Evolutionary conservation across 352 stramenopile genomes (phyloP).

Genomic region (Pseudoperonospora humuli): DNA sequence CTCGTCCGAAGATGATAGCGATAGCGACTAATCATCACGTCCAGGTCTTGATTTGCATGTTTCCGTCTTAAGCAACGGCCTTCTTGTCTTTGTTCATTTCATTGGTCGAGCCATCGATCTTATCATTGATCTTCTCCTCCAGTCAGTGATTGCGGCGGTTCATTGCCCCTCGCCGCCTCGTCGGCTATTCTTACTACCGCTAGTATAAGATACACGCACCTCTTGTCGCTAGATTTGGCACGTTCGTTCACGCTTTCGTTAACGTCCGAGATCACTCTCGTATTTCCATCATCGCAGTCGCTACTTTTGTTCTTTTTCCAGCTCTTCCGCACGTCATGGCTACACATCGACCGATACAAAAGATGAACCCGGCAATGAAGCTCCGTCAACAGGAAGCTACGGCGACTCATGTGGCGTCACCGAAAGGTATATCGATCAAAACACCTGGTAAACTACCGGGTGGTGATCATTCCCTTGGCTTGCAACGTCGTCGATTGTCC

Average conservation of each 20-base stretch:
- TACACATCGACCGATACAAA: constrained; percentile 24
- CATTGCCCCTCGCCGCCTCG: no score
- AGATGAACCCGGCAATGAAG: constrained; percentile 46
- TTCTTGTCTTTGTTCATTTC: no score
- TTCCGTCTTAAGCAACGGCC: no score
- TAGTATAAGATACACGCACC: not conserved
- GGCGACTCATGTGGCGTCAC: constrained; percentile 63
- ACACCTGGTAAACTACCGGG: constrained; percentile 33
- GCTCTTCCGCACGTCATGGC: constrained; percentile 32
- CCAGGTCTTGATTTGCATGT: no score
- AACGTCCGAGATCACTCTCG: constrained; percentile 9
- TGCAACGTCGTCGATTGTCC: constrained; percentile 59
- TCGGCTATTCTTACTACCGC: no score
- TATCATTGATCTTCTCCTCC: no score
- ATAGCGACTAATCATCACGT: constrained; percentile 53
- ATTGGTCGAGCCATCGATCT: no score
- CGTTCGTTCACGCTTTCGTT: not conserved
- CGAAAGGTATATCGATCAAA: constrained; percentile 75
- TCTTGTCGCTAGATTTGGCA: not conserved
- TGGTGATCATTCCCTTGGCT: constrained; percentile 46
- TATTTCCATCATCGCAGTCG: constrained; percentile 19
- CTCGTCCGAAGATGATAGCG: constrained; percentile 51
- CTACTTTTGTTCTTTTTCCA: not conserved
- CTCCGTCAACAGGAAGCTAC: constrained; percentile 52
- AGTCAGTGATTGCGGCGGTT: no score